Base-by-base conservation (phyloP, 2,329 filamentous ascomycete genomes). In the Hypoxylon sp. region DNA sequence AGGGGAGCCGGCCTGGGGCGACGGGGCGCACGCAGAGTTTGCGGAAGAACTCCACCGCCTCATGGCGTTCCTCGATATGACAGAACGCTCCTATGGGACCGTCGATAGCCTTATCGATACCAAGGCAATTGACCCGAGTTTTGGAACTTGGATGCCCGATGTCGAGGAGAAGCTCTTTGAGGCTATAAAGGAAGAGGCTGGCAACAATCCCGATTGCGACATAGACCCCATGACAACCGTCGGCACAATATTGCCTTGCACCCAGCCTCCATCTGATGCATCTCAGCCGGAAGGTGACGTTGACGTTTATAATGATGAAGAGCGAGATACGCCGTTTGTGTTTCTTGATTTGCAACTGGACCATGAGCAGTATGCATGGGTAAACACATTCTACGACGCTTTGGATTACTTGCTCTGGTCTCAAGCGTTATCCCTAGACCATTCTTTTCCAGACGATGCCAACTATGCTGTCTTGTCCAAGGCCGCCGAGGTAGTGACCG, bases 41-140 rank as follows among this genome's bases (percentile, higher is more conserved):
- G 77, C 80, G 56, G 82, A 87, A 23, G 89, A 90, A 74, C 70
- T 90, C 1, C 88, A 90, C 70, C 86, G 89, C 13, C 76, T 91
- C 4, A 84, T 91, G 80, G 88, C 87, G 9, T 90, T 91, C 67
- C 81, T 91, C 2, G 88, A 90, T 62, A 80, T 77, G 9, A 89
- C 88, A 0, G 85, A 90, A 25, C 83, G 89, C 46, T 85, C 84
- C 46, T 90, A 89, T 69, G 89, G 86, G 13, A 86, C 85, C 0
- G 83, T 83, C 21, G 85, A 87, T 60, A 78, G 80, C 4, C 75
- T 90, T 5, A 75, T 79, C 3, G 77, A 82, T 43, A 76, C 75
- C 11, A 69, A 80, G 32, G 76, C 79, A 11, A 76, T 81, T 21
- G 76, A 72, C 23, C 67, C 75, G n/a, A 74, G 51, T 52, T 70